These are phyloP conservation scores for Deuterostichococcus epilithicus DNA, from an alignment of 139 green algal species.

Conservation along the genomic window DNA sequence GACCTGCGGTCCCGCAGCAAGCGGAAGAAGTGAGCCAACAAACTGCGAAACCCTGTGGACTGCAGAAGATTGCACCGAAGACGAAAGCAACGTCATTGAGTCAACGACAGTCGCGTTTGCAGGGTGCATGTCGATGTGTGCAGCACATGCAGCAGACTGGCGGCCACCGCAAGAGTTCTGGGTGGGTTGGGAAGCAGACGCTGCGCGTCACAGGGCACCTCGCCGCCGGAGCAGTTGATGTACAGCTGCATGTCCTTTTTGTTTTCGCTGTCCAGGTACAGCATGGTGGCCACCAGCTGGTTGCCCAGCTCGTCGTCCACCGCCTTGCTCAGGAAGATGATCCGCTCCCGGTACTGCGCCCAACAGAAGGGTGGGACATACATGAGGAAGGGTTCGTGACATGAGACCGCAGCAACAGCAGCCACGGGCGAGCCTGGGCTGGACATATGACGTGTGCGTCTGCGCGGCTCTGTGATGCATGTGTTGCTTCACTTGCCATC, in stretches of 20 bases:
- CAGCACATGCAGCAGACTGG: neutral
- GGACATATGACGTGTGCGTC: too few species aligned
- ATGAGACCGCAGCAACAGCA: neutral
- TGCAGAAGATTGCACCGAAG: neutral
- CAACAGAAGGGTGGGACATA: too few species aligned
- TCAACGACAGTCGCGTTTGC: neutral
- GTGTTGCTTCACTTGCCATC: neutral
- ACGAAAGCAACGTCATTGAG: neutral
- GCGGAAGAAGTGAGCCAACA: neutral
- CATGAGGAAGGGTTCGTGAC: constrained; percentile 4
- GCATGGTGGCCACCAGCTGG: constrained; percentile 87
- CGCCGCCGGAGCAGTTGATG: constrained; percentile 85
- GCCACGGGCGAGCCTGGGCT: neutral
- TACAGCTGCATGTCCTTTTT: constrained; percentile 86
- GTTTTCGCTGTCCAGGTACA: constrained; percentile 87
- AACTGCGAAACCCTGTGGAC: neutral
- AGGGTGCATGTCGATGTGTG: neutral
- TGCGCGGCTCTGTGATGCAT: neutral
- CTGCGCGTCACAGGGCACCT: constrained; percentile 33
- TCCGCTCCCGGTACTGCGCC: constrained; percentile 78
- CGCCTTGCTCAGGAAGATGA: constrained; percentile 83
- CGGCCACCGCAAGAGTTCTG: too few species aligned
- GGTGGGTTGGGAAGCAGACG: too few species aligned
- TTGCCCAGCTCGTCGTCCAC: constrained; percentile 89
- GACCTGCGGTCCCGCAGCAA: constrained; percentile 42